A percentile compares a stretch with the other conserved stretches of the same genome.
Evolutionary conservation across 352 stramenopile genomes (phyloP).

Genomic region (Phytophthora citrophthora): DNA sequence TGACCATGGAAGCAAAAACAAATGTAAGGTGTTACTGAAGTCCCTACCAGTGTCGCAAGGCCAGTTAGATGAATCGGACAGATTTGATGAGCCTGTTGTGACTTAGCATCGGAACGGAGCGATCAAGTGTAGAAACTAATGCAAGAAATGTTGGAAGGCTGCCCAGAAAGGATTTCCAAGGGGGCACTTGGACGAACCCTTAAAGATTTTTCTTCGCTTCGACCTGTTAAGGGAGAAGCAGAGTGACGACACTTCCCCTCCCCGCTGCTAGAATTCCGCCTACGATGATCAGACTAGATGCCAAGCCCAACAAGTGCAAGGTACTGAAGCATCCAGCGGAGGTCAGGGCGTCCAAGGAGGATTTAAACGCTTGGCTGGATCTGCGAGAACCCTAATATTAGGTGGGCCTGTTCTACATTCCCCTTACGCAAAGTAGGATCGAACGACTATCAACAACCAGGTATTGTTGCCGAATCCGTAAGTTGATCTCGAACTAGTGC

Average conservation of each 20-base stretch:
- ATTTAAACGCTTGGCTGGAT: conserved; percentile 18
- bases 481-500: conserved; percentile 12
- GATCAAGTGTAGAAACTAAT: conserved; percentile 1
- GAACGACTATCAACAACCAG: conserved; percentile 4
- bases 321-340: conserved; percentile 10
- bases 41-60: background rate
- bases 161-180: background rate
- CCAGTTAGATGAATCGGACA: conserved; percentile 1
- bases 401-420: conserved; percentile 12
- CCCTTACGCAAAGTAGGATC: conserved; percentile 1
- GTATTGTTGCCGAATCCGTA: conserved; percentile 15
- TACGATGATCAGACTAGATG: conserved; percentile 15
- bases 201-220: background rate
- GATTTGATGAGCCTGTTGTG: conserved; percentile 4
- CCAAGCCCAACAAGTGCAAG: conserved; percentile 17
- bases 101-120: background rate
- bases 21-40: conserved; percentile 15
- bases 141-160: background rate
- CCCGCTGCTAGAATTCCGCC: conserved; percentile 9
- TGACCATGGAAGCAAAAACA: conserved; percentile 6
- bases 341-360: conserved; percentile 5
- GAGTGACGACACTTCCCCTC: background rate
- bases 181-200: conserved; percentile 1
- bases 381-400: conserved; percentile 11
- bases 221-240: background rate